Evolutionary conservation across 257 asterid genomes (phyloP), one percentile per base, ranked within the genome.

Genomic region (Fraxinus anomala): DNA sequence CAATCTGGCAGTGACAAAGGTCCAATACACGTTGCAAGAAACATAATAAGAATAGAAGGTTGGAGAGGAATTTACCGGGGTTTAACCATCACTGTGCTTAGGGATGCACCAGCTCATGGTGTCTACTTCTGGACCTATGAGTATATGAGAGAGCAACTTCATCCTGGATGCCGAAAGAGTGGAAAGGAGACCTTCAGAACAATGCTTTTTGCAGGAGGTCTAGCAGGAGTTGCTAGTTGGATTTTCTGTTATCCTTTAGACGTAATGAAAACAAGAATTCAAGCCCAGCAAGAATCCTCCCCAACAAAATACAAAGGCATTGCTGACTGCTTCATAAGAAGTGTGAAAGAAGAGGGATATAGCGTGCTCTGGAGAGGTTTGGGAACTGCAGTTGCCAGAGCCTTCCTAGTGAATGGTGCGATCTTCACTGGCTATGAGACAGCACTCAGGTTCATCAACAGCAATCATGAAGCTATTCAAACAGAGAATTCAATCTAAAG

Each of bases 201-300:
- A 19, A 90, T 90, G 96, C 94, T 93, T 21, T 68, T 90, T 12
- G 91, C 98, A 0, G 97, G 98, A 1, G 97, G 98, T 0, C 80
- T 89, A 30, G 96, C 97, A 0, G 97, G 98, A 0, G 93, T 91
- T 10, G 88, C 92, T 4, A 93, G 97, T 87, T 92, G 97, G 98
- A 77, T 92, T 17, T 83, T 85, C 59, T 87, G 96, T 78, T 92
- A 93, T 33, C 97, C 96, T 6, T 66, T 90, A 75, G 97, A 93
- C 56, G 96, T 92, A 80, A 73, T 92, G 78, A 92, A 93, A 81
- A 92, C 97, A 47, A 82, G 97, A 73, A 84, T 92, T 44, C 98
- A 87, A 78, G 85, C 89, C 7, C 82, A 85, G 75, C 79, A 82
- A 9, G 10, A 82, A 40, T 68, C 72, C 16, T 63, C 78, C 24